Conservation (phyloP, 768 basidiomycete genomes). For the Lactarius akahatsu region DNA sequence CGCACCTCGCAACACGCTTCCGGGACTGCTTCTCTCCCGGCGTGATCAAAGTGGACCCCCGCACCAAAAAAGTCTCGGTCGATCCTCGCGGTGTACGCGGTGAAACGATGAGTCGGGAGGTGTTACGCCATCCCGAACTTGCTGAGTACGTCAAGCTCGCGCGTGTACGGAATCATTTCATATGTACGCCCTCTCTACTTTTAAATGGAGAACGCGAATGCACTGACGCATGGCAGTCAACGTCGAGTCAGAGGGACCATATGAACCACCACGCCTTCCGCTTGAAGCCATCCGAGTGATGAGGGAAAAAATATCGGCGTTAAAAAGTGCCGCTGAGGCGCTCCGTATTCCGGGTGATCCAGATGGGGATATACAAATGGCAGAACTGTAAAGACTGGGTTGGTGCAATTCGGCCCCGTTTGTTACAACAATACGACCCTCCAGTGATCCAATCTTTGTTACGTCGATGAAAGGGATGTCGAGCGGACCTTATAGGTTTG, state of each 20-base stretch:
- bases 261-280: slow-evolving; percentile 78
- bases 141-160: slow-evolving; percentile 77
- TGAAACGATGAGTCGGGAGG: slow-evolving; percentile 91
- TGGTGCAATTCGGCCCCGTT: background rate
- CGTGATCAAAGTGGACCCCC: slow-evolving; percentile 63
- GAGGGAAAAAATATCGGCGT: slow-evolving; percentile 68
- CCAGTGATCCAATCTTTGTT: background rate
- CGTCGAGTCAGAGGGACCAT: slow-evolving; percentile 89
- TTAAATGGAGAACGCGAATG: background rate
- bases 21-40: slow-evolving; percentile 84
- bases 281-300: slow-evolving; percentile 80
- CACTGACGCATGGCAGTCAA: slow-evolving; percentile 52
- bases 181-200: slow-evolving; percentile 57
- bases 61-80: slow-evolving; percentile 59
- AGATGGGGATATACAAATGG: slow-evolving; percentile 56
- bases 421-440: background rate
- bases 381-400: slow-evolving; percentile 34
- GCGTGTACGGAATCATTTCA: slow-evolving; percentile 87
- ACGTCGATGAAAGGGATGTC: background rate
- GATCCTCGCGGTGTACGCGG: slow-evolving; percentile 66
- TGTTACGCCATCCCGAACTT: slow-evolving; percentile 89
- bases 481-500: background rate
- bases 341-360: slow-evolving; percentile 44
- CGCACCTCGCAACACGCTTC: slow-evolving; percentile 77
- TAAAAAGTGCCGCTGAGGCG: slow-evolving; percentile 58